These are phyloP conservation scores for rapeseed (Brassica napus) DNA, from an alignment of 345 rosid genomes.

Conservation along the genomic window DNA sequence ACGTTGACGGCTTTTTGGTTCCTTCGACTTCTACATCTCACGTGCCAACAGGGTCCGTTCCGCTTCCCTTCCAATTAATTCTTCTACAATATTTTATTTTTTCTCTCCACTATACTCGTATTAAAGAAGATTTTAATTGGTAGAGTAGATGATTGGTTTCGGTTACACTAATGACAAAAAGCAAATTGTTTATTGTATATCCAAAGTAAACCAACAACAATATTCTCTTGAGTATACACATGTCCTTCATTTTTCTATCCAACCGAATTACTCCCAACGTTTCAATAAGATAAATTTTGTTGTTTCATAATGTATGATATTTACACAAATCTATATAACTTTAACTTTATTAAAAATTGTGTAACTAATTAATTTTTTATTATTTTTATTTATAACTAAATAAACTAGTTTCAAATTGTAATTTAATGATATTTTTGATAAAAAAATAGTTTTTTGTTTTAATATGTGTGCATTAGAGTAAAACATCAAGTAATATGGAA, in stretches of 20 bases:
- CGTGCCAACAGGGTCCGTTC: constrained; percentile 11
- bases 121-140: background rate
- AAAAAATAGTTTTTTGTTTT: no score
- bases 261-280: no score
- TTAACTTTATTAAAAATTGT: no score
- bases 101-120: background rate
- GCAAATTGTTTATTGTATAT: background rate
- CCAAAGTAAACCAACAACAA: background rate
- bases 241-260: background rate
- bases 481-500: no score
- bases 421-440: no score
- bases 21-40: background rate
- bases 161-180: background rate
- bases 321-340: no score
- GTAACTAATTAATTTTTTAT: no score
- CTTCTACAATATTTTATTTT: background rate
- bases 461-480: no score
- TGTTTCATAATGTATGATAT: no score
- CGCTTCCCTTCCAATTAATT: background rate
- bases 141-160: background rate
- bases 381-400: no score
- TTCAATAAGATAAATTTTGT: no score
- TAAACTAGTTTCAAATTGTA: no score
- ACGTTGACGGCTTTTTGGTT: background rate
- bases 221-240: background rate